Base-by-base conservation (phyloP, 1,284 basidiomycete genomes). In the Schizophyllum commune region DNA sequence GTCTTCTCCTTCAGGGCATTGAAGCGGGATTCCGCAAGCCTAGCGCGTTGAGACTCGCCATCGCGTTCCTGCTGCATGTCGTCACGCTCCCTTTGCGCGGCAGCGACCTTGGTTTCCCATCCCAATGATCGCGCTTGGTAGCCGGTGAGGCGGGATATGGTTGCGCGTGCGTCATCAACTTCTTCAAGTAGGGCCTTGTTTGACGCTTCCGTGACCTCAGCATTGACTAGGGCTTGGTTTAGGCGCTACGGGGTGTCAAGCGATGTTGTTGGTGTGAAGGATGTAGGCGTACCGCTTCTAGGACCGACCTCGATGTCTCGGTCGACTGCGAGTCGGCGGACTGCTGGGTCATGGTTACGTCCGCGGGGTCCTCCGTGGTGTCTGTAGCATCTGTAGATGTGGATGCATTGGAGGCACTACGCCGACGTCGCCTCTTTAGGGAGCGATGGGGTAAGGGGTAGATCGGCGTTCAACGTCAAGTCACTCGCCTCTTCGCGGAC, bases 31-130 rank as follows among this genome's bases (percentile, higher is more conserved):
- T 95, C 92, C 7, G 92, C 89, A 52, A 86, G 74, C 59, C 84
- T 82, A 4, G 88, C 84, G 39, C 88, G 80, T 60, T 89, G 84
- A 5, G 83, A 75, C 66, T 95, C 92, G 58, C 81, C 82, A 59
- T 91, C 88, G 22, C 89, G 79, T 69, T 95, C 91, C 71, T 96
- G 92, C 62, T 86, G 85, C 68, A 92, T 79, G 69, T 98, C 95
- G 57, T 97, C 92, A 66, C 84, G 83, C 72, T 95, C 91, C 67
- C 84, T 84, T 57, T 83, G 73, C 19, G 80, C 79, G 20, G 77
- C 72, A 17, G 80, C 80, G n/a, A 94, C 69, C 19, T 84, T 83
- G 21, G 79, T 78, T 66, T 92, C 90, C 79, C 84, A 83, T 8
- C 88, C 89, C 9, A 85, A 76, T 2, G 87, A 83, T 56, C 86